Percentiles rank a stretch among this genome's conserved stretches.
phyloP scores from a whole-genome alignment of 148 eudicot genomes.

The Vaccinium vitisidaea region DNA sequence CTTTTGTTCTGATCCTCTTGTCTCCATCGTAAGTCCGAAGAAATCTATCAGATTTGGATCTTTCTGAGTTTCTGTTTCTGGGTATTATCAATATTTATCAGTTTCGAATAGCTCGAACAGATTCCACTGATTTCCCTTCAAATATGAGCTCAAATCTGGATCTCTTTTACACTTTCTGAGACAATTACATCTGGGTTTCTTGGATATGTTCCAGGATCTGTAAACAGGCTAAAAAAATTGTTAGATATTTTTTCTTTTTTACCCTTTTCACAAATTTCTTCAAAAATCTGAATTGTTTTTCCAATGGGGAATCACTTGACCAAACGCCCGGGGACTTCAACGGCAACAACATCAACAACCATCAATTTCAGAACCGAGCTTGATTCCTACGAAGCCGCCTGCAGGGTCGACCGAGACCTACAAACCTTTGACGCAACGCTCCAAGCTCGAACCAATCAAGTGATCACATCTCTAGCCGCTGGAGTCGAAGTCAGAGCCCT shows the following conservation, averaged over 20 bases:
- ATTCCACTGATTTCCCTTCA: no score
- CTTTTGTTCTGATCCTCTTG: not conserved
- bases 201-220: not conserved
- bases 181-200: not conserved
- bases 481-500: constrained; percentile 83
- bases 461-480: constrained; percentile 61
- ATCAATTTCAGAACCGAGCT: not conserved
- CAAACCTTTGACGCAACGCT: constrained; percentile 21
- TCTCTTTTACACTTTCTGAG: not conserved
- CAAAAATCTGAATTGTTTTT: constrained; percentile 12
- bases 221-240: not conserved
- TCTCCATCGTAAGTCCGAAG: no score
- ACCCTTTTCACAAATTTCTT: constrained; percentile 14
- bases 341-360: not conserved
- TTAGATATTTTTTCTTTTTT: not conserved
- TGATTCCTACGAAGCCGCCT: not conserved
- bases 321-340: constrained; percentile 47
- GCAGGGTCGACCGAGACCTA: not conserved
- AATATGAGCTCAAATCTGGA: no score
- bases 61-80: no score
- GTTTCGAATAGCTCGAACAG: no score
- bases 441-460: constrained; percentile 66
- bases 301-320: constrained; percentile 78
- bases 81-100: not conserved
- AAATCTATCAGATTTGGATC: no score